Evolutionary conservation across 345 rosid species (phyloP), one percentile per base, ranked within the genome.

Genomic region (Salix caprea): DNA sequence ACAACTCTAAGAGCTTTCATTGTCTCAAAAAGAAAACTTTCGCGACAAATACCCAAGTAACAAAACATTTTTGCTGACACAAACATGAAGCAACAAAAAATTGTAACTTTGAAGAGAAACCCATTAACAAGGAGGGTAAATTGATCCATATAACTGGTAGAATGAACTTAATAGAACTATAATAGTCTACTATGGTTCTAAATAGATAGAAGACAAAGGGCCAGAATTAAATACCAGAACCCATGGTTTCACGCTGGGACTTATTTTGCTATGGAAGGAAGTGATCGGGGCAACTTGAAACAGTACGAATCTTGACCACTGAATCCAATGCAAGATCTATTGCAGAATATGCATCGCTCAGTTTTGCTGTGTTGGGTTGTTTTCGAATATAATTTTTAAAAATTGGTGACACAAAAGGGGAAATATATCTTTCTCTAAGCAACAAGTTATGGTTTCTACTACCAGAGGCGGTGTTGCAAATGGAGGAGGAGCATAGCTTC

Each of bases 231-330:
- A 24, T 76, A 87, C 97, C 96, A 12, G 97, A 91, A 76, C 97
- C 95, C 80, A 80, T 86, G 21, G 90, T 81, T 85, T 94, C 94
- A 32, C 93, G 87, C 80, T 88, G 96, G 19, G 91, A 87, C 79
- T 94, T 85, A 71, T 89, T 89, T 83, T 91, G 96, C 96, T 96
- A 92, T 0, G 96, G 96, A 67, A 88, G 90, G 42, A 84, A 75
- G 77, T 88, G 83, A 80, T 81, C 88, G 66, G 91, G 91, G 76
- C 88, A 86, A 71, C 85, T 85, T 67, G 87, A 82, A 56, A 87
- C 87, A 5, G 90, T 82, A 81, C 91, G 88, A 56, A 91, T 76
- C 84, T 91, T 92, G n/a, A 91, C 92, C 23, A 91, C 94, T 1
- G 91, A 91, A 74, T 89, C 89, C 68, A 92, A 76, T 1, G 91